Evolutionary conservation across 2,329 filamentous ascomycete species (phyloP).

Genomic region (Phialophora tarda): DNA sequence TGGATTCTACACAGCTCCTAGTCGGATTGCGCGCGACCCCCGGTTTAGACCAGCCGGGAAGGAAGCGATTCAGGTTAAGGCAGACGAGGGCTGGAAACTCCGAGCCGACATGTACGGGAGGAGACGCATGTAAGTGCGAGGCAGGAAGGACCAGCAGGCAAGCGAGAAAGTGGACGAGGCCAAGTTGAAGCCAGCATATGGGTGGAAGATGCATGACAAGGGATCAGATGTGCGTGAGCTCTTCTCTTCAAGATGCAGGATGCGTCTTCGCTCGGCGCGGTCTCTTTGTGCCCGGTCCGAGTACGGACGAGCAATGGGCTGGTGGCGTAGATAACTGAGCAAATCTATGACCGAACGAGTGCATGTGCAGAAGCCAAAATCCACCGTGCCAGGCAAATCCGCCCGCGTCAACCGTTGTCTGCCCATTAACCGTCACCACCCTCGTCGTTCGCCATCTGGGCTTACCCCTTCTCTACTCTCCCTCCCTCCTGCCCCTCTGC

Average conservation of each 20-base stretch:
- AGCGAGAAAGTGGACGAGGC: neutral
- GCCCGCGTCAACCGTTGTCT: slow-evolving; percentile 32
- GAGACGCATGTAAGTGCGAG: slow-evolving; percentile 26
- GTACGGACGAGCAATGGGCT: neutral
- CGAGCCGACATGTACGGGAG: slow-evolving; percentile 33
- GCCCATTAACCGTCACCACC: slow-evolving; percentile 14
- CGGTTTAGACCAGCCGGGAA: slow-evolving; percentile 36
- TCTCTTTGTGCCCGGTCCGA: neutral
- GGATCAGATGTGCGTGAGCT: neutral
- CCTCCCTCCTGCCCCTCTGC: neutral
- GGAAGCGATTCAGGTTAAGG: slow-evolving; percentile 32
- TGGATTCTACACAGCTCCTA: slow-evolving; percentile 35
- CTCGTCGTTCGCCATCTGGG: slow-evolving; percentile 11
- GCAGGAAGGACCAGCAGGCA: slow-evolving; percentile 5
- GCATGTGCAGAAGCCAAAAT: neutral
- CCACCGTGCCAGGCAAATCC: slow-evolving; percentile 29
- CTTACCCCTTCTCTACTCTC: slow-evolving; percentile 12
- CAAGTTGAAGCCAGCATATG: neutral
- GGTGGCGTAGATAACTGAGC: slow-evolving; percentile 2
- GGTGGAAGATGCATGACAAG: slow-evolving; percentile 7
- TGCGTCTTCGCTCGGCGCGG: no score
- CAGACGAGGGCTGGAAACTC: slow-evolving; percentile 34
- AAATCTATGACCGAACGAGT: slow-evolving; percentile 18
- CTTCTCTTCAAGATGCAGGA: neutral
- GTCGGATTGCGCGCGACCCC: slow-evolving; percentile 38